These are phyloP conservation scores for Kwoniella bestiolae DNA, from an alignment of 768 basidiomycete species.

Conservation along the genomic window DNA sequence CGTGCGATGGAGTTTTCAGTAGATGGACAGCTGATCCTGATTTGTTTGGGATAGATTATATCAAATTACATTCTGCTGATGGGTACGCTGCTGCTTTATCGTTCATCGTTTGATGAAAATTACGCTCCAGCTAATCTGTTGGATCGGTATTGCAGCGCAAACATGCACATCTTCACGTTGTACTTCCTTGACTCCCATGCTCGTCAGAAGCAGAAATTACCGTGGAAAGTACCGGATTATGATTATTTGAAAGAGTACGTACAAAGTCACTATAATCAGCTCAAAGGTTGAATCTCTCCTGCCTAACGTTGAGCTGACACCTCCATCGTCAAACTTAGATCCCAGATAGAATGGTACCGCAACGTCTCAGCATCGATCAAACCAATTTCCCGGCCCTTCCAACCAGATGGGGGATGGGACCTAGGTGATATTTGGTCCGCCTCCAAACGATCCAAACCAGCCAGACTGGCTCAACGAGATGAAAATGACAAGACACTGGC, in stretches of 20 bases:
- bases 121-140: neutral
- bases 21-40: neutral
- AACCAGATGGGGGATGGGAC: conserved; percentile 74
- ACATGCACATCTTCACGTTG: conserved; percentile 82
- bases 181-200: conserved; percentile 90
- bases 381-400: conserved; percentile 80
- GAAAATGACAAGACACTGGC: conserved; percentile 61
- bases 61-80: conserved; percentile 83
- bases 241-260: conserved; percentile 79
- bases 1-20: neutral
- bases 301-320: neutral
- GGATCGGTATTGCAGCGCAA: conserved; percentile 64
- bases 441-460: conserved; percentile 1
- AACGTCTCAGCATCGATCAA: conserved; percentile 74
- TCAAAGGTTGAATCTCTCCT: neutral
- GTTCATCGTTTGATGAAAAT: neutral
- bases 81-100: conserved; percentile 63
- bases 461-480: conserved; percentile 59
- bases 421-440: conserved; percentile 69
- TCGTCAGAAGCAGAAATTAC: conserved; percentile 61
- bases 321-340: conserved; percentile 58
- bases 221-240: conserved; percentile 71
- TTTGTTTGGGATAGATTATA: conserved; percentile 60
- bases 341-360: conserved; percentile 88
- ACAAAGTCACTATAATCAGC: neutral